Evolutionary conservation across 192 early-diverging fungal species (phyloP), one percentile per base, ranked within the genome.

Genomic region (Chytriomyces hyalinus): DNA sequence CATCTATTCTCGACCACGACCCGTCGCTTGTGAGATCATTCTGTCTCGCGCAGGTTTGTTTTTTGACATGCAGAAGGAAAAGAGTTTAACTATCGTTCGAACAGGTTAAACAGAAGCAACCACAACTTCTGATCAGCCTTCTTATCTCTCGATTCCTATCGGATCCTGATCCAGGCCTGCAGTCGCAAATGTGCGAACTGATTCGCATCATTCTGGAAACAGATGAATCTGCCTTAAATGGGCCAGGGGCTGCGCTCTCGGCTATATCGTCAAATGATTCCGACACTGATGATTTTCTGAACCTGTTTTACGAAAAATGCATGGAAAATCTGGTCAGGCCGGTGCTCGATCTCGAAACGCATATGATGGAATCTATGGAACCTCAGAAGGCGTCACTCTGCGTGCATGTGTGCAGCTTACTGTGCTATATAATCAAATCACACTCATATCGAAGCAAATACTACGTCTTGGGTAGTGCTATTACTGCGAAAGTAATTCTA

Each of bases 371-470:
- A 8, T n/a, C n/a, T 7, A 61, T 57, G 11, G 59, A 65, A 17
- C 72, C 63, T 8, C 75, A 82, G 6, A 48, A 71, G 28, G 85
- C 88, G 5, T 66, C 85, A 2, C 61, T 87, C 0, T 88, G 85
- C 65, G 83, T 86, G 24, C 86, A 89, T 60, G 82, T 93, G 53
- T 95, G 92, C 79, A 94, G 94, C n/a, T 80, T 95, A 47, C 74
- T 96, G 8, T 88, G 90, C 13, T 95, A 92, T 80, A 83, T 87
- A 65, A 85, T 96, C 47, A 81, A 87, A 60, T 80, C 89, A 6
- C 95, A 98, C 79, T 84, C 85, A 5, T 89, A 90, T 71, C 90
- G 91, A 26, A 92, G 92, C 82, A 92, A 94, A 78, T 91, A 91
- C 75, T 91, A 93, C 74, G 81, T 96, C 22, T 81, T 92, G 20